Evolutionary conservation across 164 flowering plant species (phyloP).

Genomic region (Santalum album): DNA sequence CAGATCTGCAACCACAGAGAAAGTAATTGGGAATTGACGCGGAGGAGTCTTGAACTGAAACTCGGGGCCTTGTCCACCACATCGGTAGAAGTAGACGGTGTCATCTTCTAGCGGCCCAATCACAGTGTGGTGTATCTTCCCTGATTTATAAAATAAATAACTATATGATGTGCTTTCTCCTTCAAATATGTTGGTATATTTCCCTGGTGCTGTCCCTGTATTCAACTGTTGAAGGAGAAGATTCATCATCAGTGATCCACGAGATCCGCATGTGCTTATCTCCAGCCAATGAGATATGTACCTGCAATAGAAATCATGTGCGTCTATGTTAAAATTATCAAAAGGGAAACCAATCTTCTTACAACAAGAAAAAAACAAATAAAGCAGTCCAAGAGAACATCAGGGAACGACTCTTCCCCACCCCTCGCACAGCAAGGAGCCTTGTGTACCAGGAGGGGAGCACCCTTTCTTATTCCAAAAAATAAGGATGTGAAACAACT

Average conservation of each 20-base stretch:
- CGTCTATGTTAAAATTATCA: neutral
- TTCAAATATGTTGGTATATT: conserved; percentile 30
- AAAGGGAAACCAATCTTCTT: neutral
- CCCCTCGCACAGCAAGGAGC: too few species aligned
- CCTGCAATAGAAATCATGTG: conserved; percentile 40
- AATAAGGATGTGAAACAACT: too few species aligned
- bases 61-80: conserved; percentile 81
- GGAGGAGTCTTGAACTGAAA: conserved; percentile 89
- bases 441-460: too few species aligned
- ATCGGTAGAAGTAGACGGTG: conserved; percentile 63
- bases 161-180: conserved; percentile 79
- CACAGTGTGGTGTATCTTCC: conserved; percentile 83
- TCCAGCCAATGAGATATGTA: conserved; percentile 87
- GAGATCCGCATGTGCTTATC: conserved; percentile 67
- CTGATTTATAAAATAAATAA: conserved; percentile 70
- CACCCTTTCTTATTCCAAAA: too few species aligned
- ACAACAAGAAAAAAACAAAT: too few species aligned
- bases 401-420: neutral
- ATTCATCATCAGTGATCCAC: conserved; percentile 58
- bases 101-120: conserved; percentile 75
- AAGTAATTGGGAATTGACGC: conserved; percentile 64
- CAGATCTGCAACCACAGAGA: conserved; percentile 89
- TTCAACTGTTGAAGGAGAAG: conserved; percentile 63
- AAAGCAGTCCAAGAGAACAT: too few species aligned
- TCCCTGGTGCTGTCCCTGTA: conserved; percentile 67